Evolutionary conservation across 345 rosid species (phyloP), one percentile per base, ranked within the genome.

Genomic region (Toxicodendron radicans): DNA sequence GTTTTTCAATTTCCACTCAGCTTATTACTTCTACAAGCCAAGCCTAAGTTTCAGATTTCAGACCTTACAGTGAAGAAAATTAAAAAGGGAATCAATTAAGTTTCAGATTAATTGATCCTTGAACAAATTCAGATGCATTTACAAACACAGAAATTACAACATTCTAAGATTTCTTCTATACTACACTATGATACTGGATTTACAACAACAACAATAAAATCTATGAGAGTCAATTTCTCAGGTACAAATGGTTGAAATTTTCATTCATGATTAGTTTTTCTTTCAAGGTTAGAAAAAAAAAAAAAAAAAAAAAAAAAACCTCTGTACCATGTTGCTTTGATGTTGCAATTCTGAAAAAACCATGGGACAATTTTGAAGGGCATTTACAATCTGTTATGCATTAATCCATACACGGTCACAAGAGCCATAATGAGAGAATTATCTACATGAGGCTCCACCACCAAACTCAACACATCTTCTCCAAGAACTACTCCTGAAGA

Each of bases 401-500:
- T 68, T 33, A 87, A 73, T 7, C 85, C 86, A 14, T 83, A 73
- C 2, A 84, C 90, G 20, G 81, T 73, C 12, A 79, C 83, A 10
- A 83, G 64, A 60, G 85, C 85, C 70, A 75, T 71, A 6, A 81
- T 27, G 10, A 87, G 70, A 12, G 81, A 73, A 58, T 57, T 78
- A 66, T 87, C 83, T 2, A 71, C 60, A 16, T 72, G 43, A 30
- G 85, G 80, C 56, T 84, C 82, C n/a, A 87, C 83, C 46, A 12
- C 74, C 69, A 84, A 70, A 9, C 52, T 81, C 58, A 82, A 57
- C 17, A 87, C 90, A 79, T 87, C 90, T 4, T 77, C 79, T 74
- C 90, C 87, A 4, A 87, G 51, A 16, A 59, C 12, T 4, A 79
- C 68, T 2, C 86, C 86, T 43, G 75, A 27, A 41, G 73, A 27